Base-by-base conservation (phyloP, 179 eudicot species). In the Actinidia chinensis region DNA sequence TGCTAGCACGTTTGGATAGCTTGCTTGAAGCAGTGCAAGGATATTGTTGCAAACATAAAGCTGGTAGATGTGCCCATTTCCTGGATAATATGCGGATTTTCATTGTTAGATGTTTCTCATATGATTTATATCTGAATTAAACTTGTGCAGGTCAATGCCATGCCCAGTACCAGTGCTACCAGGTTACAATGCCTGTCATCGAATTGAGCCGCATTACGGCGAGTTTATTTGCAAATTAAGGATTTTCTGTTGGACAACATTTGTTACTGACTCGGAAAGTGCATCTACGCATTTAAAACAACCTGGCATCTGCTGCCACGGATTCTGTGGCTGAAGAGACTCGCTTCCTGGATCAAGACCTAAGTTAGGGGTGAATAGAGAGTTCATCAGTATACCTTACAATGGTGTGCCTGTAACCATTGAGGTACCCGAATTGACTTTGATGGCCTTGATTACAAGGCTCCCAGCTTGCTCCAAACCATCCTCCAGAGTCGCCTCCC, bases 381-480 rank as follows among this genome's bases (percentile, higher is more conserved):
- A 96, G 80, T 96, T 96, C 77, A 96, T 92, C 86, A 98, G 98
- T 73, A 74, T 96, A 81, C 91, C 93, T 60, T 96, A 91, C 78
- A 78, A 86, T 85, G 99, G 99, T 61, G 95, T 96, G 56, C 99
- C 99, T 70, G 84, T 89, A 79, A 87, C 79, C 69, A 83, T 89
- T 76, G 99, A 96, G 83, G 98, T 96, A 55, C 97, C 99, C 50
- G 99, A 96, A 87, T 98, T 96, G 83, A 92, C 97, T 40, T 85
- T 96, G 79, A 96, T 96, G 99, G 99, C 99, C 64, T 85, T 96
- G 83, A 96, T 96, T 79, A 96, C 99, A 66, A 89, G 94, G 96
- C 86, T 96, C 65, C 99, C 99, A 60, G 92, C 98, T n/a, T 74
- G 87, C 97, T 40, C 98, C 99, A 51, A 94, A 94, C 82, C 91